phyloP scores from a whole-genome alignment of 1,284 basidiomycete genomes.

The Irpex sp. region DNA sequence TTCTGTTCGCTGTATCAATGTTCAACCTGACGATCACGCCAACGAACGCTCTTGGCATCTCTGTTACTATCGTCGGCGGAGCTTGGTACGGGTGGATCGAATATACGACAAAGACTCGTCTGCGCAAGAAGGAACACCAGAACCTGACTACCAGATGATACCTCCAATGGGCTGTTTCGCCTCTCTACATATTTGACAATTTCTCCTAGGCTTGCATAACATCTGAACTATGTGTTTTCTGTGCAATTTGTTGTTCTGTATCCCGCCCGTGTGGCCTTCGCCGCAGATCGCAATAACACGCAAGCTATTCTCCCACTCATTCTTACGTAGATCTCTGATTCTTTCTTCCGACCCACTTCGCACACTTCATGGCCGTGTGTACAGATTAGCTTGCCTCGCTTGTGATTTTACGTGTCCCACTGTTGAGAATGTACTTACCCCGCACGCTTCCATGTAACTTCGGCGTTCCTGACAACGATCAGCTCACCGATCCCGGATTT shows the following conservation, averaged over 20 bases:
- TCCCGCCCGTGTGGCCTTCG: neutral
- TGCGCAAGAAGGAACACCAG: neutral
- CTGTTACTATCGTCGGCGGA: slow-evolving; percentile 79
- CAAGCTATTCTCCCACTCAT: neutral
- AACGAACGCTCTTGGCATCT: slow-evolving; percentile 77
- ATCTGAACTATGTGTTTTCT: neutral
- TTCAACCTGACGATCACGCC: slow-evolving; percentile 81
- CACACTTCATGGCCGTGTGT: neutral
- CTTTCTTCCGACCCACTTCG: neutral
- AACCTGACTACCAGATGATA: neutral
- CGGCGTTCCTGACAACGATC: neutral
- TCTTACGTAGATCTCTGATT: no score
- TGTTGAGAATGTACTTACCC: neutral
- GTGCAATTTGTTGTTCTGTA: neutral
- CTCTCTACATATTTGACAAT: neutral
- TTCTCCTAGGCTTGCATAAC: neutral
- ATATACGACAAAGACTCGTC: slow-evolving; percentile 46
- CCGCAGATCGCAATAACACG: neutral
- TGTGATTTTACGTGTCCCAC: neutral
- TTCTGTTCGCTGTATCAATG: slow-evolving; percentile 78
- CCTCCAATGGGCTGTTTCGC: neutral
- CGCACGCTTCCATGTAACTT: neutral
- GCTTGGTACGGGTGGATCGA: slow-evolving; percentile 81
- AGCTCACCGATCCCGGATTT: neutral
- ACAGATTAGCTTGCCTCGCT: neutral